phyloP scores from a whole-genome alignment of 148 eudicot species.

The Tetragonia tetragonoides region DNA sequence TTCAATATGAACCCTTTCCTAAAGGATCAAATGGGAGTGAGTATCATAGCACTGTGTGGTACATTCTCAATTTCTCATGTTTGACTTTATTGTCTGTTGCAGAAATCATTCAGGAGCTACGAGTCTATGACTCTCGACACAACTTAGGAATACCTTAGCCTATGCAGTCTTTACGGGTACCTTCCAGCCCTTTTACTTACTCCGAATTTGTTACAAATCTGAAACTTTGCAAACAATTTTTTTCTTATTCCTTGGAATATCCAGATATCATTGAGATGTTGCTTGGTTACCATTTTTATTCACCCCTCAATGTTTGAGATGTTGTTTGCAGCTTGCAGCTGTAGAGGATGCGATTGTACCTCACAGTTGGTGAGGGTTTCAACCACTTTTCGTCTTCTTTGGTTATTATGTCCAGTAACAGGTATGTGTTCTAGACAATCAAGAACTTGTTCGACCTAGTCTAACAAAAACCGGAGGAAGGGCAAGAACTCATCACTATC shows the following conservation, averaged over 20 bases:
- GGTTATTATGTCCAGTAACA: conserved; percentile 34
- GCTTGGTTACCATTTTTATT: conserved; percentile 66
- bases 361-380: conserved; percentile 74
- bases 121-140: conserved; percentile 70
- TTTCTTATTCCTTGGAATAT: conserved; percentile 32
- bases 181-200: conserved; percentile 20
- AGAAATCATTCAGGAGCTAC: conserved; percentile 88
- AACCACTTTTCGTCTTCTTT: background rate
- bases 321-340: conserved; percentile 84
- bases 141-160: conserved; percentile 95
- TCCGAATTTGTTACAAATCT: conserved; percentile 2
- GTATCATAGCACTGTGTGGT: background rate
- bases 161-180: conserved; percentile 91
- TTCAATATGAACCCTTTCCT: background rate
- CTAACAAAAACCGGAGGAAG: conserved; percentile 74
- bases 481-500: conserved; percentile 60
- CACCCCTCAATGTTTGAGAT: conserved; percentile 87
- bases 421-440: conserved; percentile 56
- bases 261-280: conserved; percentile 90
- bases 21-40: background rate
- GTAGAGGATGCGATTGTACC: conserved; percentile 88
- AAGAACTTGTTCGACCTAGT: conserved; percentile 63
- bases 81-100: conserved; percentile 24
- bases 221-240: background rate
- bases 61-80: background rate